These are phyloP conservation scores for Secale cereale DNA, from an alignment of 176 grass and related monocot genomes.

Conservation along the genomic window DNA sequence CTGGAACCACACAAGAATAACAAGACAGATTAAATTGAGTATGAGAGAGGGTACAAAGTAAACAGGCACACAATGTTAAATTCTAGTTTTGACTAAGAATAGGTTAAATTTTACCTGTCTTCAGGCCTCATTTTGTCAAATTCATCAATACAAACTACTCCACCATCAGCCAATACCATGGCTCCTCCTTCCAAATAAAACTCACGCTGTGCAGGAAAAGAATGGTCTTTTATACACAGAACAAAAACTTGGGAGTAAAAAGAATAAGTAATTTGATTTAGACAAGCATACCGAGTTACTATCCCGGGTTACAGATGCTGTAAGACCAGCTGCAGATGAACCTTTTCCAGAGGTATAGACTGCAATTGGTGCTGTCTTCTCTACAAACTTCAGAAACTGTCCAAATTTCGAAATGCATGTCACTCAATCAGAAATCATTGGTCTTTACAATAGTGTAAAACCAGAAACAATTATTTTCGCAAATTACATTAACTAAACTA, in stretches of 20 bases:
- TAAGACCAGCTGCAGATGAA: constrained; percentile 95
- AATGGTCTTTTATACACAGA: background rate
- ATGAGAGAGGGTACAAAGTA: background rate
- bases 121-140: constrained; percentile 99
- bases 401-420: background rate
- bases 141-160: constrained; percentile 96
- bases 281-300: constrained; percentile 65
- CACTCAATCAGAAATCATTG: background rate
- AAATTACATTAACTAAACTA: background rate
- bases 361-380: constrained; percentile 91
- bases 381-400: constrained; percentile 99
- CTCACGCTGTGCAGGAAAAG: constrained; percentile 66
- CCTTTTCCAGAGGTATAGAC: constrained; percentile 99
- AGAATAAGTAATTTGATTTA: background rate
- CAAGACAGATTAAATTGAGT: background rate
- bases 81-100: background rate
- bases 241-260: background rate
- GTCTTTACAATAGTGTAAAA: background rate
- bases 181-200: constrained; percentile 99
- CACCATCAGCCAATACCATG: constrained; percentile 96
- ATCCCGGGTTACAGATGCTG: constrained; percentile 89
- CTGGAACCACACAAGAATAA: constrained; percentile 30
- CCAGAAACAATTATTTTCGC: background rate
- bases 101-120: constrained; percentile 56
- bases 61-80: background rate